Evolutionary conservation across 108 stramenopile genomes (phyloP), one percentile per base, ranked within the genome.

Genomic region (Nitzschia sp.): DNA sequence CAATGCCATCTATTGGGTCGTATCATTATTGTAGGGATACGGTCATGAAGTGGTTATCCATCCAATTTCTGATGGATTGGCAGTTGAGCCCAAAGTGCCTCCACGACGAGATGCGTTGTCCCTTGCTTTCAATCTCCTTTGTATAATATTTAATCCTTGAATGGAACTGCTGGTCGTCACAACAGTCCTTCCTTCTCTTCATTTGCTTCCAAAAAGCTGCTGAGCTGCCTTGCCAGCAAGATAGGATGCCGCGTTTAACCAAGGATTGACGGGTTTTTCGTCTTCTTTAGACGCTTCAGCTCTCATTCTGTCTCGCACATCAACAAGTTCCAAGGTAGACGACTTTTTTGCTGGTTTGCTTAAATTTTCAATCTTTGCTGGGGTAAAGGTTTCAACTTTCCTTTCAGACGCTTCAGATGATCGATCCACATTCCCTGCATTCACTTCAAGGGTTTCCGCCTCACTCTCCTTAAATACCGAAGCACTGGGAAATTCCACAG

Each of bases 261-360:
- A 62, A 23, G 60, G 60, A 44, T 41, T 45, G 3, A 15, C 25
- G 15, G 16, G 23, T 62, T 27, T 6, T 45, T 62, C 60, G 22
- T 35, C 36, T 13, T 62, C 9, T 19, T 21, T 13, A 4, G 33
- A 8, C 8, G 33, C 38, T 21, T 62, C 29, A 5, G 60, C 36
- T 25, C 60, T 35, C 60, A 62, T 62, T 25, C 60, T 11, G 6
- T 62, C 60, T 26, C 60, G 60, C 17, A 31, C 60, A 44, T 62
- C 60, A 31, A 31, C 36, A 27, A 57, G 22, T 6, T 15, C 16
- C 27, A 33, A 5, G 11, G 27, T 29, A 28, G 22, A 15, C 28
- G 56, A 13, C n/a, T 57, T 57, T 57, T 21, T 25, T 53, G 4
- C 56, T 57, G 4, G 16, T 5, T n/a, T n/a, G 23, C 29, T 57